Evolutionary conservation across 805 yeast species (phyloP).

Genomic region (Starmera caribaea): DNA sequence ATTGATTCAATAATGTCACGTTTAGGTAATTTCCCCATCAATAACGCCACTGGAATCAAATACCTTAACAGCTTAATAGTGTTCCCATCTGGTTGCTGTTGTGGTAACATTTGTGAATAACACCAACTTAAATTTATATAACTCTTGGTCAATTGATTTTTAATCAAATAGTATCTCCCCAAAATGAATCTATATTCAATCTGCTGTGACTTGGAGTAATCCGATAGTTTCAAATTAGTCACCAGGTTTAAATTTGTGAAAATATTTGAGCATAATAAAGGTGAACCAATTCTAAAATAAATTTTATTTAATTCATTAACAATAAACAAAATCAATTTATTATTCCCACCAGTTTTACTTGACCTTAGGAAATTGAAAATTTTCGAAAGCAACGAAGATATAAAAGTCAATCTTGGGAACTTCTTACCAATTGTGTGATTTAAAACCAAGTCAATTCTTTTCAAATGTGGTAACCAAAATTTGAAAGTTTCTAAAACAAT

Average conservation of each 20-base stretch:
- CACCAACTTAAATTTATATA: constrained; percentile 39
- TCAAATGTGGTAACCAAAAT: constrained; percentile 35
- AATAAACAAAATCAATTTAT: constrained; percentile 35
- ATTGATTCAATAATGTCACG: constrained; percentile 14
- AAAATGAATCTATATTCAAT: constrained; percentile 44
- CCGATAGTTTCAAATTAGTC: constrained; percentile 30
- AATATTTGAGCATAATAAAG: constrained; percentile 50
- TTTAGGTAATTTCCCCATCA: constrained; percentile 43
- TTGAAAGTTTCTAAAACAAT: constrained; percentile 28
- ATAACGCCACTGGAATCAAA: constrained; percentile 40
- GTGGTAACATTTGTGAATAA: constrained; percentile 14
- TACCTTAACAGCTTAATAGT: constrained; percentile 29
- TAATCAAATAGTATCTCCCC: constrained; percentile 44
- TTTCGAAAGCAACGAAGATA: constrained; percentile 17
- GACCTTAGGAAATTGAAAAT: constrained; percentile 19
- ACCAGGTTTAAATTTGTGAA: constrained; percentile 46
- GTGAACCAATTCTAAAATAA: constrained; percentile 43
- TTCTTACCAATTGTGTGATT: constrained; percentile 37
- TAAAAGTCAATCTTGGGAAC: constrained; percentile 23
- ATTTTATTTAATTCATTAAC: constrained; percentile 40
- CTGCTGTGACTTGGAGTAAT: constrained; percentile 34
- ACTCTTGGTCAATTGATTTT: constrained; percentile 37
- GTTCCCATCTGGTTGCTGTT: constrained; percentile 4
- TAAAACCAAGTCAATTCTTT: constrained; percentile 29
- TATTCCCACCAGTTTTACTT: constrained; percentile 23